Evolutionary conservation across 768 basidiomycete genomes (phyloP).

Genomic region (Pisolithus orientalis): DNA sequence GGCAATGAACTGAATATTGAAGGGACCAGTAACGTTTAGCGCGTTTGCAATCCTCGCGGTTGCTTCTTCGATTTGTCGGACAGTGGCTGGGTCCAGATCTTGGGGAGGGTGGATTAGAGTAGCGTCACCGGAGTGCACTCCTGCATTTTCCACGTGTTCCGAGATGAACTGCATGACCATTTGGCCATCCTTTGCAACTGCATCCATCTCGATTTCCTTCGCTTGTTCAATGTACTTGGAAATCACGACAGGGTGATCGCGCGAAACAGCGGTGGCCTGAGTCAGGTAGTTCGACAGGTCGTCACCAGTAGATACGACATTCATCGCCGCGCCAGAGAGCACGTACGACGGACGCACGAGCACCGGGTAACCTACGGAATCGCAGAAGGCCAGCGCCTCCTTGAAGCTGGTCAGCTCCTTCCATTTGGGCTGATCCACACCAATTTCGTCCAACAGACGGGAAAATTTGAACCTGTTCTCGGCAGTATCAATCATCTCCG

Average conservation of each 20-base stretch:
- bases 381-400: slow-evolving; percentile 85
- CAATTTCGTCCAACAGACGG: slow-evolving; percentile 92
- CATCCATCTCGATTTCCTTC: slow-evolving; percentile 99
- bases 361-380: slow-evolving; percentile 91
- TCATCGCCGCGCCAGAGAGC: slow-evolving; percentile 99
- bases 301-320: slow-evolving; percentile 90
- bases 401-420: slow-evolving; percentile 92
- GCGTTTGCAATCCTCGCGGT: slow-evolving; percentile 97
- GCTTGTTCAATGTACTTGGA: slow-evolving; percentile 99
- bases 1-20: slow-evolving; percentile 99
- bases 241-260: slow-evolving; percentile 96
- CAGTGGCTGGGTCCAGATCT: slow-evolving; percentile 94
- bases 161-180: slow-evolving; percentile 99
- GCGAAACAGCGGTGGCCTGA: slow-evolving; percentile 93
- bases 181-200: slow-evolving; percentile 93
- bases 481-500: slow-evolving; percentile 99
- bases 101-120: slow-evolving; percentile 98
- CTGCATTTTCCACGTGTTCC: slow-evolving; percentile 85
- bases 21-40: slow-evolving; percentile 95
- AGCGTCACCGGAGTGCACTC: slow-evolving; percentile 83
- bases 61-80: slow-evolving; percentile 93
- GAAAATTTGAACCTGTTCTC: slow-evolving; percentile 99
- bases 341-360: slow-evolving; percentile 97
- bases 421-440: slow-evolving; percentile 97
- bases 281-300: slow-evolving; percentile 90